A percentile compares a stretch with the other conserved stretches of the same genome.
Conservation (phyloP, 305 asterid genomes). For the Striga hermonthica region DNA sequence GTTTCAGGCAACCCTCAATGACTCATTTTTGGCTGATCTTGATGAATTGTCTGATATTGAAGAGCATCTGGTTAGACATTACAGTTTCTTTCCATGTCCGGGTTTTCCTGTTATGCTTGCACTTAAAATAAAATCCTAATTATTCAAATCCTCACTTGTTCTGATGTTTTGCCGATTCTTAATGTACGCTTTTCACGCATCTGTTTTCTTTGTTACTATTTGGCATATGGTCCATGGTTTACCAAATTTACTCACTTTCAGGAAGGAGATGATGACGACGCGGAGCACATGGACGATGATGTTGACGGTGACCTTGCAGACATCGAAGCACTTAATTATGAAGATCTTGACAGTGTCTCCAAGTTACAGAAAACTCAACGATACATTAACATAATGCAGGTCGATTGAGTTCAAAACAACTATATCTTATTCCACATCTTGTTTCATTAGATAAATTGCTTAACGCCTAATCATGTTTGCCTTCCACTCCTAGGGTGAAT, state of each 20-base stretch:
- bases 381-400: slow-evolving; percentile 70
- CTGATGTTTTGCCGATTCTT: background rate
- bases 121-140: background rate
- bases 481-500: slow-evolving; percentile 27
- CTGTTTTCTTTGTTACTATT: slow-evolving; percentile 1
- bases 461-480: slow-evolving; percentile 29
- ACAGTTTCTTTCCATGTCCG: background rate
- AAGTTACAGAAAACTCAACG: slow-evolving; percentile 79
- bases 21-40: slow-evolving; percentile 92
- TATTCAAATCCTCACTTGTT: too few species aligned
- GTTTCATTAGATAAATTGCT: slow-evolving; percentile 15
- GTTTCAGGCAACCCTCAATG: slow-evolving; percentile 86
- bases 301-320: slow-evolving; percentile 72
- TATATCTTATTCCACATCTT: slow-evolving; percentile 12
- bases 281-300: slow-evolving; percentile 15
- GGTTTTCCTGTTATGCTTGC: slow-evolving; percentile 12
- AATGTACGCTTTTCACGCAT: background rate
- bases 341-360: slow-evolving; percentile 88
- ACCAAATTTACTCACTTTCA: slow-evolving; percentile 31
- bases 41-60: slow-evolving; percentile 89
- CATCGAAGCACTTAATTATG: slow-evolving; percentile 83
- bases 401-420: slow-evolving; percentile 33
- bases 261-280: slow-evolving; percentile 62
- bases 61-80: slow-evolving; percentile 64
- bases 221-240: slow-evolving; percentile 13